Percentiles rank a stretch among this genome's conserved stretches.
Conservation (phyloP, 768 basidiomycete genomes). For the Russula abietina region DNA sequence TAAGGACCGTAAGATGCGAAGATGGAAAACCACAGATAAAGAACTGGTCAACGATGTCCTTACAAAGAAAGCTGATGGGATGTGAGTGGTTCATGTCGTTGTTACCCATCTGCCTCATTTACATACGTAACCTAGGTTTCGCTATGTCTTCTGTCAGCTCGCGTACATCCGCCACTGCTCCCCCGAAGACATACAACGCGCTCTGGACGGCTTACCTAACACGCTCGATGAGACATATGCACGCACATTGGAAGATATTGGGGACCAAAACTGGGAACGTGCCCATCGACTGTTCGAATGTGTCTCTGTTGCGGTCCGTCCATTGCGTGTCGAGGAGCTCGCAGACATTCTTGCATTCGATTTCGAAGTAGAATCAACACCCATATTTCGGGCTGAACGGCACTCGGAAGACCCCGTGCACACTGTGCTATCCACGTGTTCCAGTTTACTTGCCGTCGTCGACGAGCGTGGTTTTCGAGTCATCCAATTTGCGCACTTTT, state of each 20-base stretch:
- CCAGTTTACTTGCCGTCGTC: neutral
- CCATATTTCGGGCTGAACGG: neutral
- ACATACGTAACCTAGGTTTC: neutral
- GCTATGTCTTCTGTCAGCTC: conserved; percentile 5
- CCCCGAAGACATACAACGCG: neutral
- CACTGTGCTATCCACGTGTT: neutral
- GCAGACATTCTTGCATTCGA: conserved; percentile 3
- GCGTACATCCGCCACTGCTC: neutral
- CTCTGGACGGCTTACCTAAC: neutral
- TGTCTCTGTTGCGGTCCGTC: neutral
- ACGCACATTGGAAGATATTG: neutral
- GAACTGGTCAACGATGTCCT: neutral
- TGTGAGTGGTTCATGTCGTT: neutral
- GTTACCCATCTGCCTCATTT: neutral
- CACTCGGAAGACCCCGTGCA: neutral
- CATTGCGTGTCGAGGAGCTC: conserved; percentile 3
- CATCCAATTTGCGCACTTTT: conserved; percentile 14
- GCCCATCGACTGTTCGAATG: conserved; percentile 8
- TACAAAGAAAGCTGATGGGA: neutral
- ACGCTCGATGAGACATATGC: conserved; percentile 7
- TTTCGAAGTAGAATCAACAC: neutral
- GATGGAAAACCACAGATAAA: neutral
- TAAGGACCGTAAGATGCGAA: neutral
- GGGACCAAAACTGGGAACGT: neutral
- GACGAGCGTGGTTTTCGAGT: no score